Percentiles rank a stretch among this genome's conserved stretches.
Conservation (phyloP, 2,329 filamentous ascomycete genomes). For the Claviceps fusiformis region DNA sequence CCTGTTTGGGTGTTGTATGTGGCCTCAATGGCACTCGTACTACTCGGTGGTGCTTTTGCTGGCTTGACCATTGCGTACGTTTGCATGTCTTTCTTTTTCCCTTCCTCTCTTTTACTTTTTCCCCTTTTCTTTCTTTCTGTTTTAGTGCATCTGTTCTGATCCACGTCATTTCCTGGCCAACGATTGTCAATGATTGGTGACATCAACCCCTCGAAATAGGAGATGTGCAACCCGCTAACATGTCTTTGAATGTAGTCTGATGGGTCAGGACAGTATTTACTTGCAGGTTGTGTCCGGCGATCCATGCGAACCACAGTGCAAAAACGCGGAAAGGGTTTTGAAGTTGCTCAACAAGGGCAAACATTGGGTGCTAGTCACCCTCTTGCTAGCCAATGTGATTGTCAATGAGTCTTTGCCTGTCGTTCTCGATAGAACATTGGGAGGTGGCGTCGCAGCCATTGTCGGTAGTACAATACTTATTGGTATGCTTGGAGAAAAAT, state of each 20-base stretch:
- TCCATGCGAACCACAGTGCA: slow-evolving; percentile 70
- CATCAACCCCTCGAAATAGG: neutral
- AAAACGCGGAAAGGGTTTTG: slow-evolving; percentile 71
- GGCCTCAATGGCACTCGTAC: slow-evolving; percentile 65
- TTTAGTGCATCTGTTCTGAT: no score
- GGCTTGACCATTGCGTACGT: slow-evolving; percentile 77
- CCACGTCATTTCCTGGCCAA: neutral
- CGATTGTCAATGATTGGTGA: neutral
- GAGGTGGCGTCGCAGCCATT: slow-evolving; percentile 87
- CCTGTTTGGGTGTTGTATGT: slow-evolving; percentile 70
- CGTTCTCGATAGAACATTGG: slow-evolving; percentile 83
- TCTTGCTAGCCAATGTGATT: slow-evolving; percentile 91
- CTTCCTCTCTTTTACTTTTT: no score
- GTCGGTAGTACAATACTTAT: slow-evolving; percentile 88
- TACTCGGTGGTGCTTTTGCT: slow-evolving; percentile 85
- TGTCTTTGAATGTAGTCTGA: slow-evolving; percentile 27
- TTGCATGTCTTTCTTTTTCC: neutral
- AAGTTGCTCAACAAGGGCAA: slow-evolving; percentile 75
- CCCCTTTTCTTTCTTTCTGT: no score
- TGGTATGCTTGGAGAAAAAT: slow-evolving; percentile 41
- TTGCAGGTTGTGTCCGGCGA: slow-evolving; percentile 87
- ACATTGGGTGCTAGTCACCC: slow-evolving; percentile 93
- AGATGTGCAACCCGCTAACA: neutral
- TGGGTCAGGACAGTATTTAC: slow-evolving; percentile 85
- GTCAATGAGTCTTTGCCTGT: slow-evolving; percentile 96